These are phyloP conservation scores for Coffea humblotiana DNA, from an alignment of 305 asterid species.

Conservation along the genomic window DNA sequence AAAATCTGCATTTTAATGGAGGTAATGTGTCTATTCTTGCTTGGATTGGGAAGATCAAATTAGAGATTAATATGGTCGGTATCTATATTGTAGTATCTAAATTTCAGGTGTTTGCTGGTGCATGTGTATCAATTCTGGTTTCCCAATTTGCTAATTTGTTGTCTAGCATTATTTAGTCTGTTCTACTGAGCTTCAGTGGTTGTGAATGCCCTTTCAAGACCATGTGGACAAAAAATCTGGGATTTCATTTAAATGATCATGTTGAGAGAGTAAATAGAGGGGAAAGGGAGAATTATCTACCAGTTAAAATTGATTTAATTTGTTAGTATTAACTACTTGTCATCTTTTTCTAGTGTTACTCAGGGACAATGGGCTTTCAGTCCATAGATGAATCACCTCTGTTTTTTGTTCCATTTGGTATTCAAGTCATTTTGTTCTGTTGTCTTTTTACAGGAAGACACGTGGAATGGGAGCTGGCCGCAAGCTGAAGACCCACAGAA, in stretches of 20 bases:
- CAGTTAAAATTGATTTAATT: background rate
- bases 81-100: too few species aligned
- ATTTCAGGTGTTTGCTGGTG: background rate
- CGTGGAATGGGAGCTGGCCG: slow-evolving; percentile 78
- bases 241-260: background rate
- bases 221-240: too few species aligned
- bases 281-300: background rate
- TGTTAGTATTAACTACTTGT: background rate
- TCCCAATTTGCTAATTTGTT: background rate
- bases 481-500: slow-evolving; percentile 58
- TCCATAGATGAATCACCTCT: background rate
- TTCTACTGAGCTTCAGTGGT: too few species aligned
- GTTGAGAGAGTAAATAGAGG: background rate
- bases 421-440: background rate
- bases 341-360: background rate
- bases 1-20: too few species aligned
- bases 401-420: background rate
- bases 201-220: too few species aligned
- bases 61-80: too few species aligned
- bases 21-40: too few species aligned
- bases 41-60: too few species aligned
- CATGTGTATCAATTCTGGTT: background rate
- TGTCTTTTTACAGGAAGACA: slow-evolving; percentile 42
- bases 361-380: background rate
- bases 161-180: background rate